Evolutionary conservation across 2,329 filamentous ascomycete genomes (phyloP).

Genomic region (Aspergillus nomiae): DNA sequence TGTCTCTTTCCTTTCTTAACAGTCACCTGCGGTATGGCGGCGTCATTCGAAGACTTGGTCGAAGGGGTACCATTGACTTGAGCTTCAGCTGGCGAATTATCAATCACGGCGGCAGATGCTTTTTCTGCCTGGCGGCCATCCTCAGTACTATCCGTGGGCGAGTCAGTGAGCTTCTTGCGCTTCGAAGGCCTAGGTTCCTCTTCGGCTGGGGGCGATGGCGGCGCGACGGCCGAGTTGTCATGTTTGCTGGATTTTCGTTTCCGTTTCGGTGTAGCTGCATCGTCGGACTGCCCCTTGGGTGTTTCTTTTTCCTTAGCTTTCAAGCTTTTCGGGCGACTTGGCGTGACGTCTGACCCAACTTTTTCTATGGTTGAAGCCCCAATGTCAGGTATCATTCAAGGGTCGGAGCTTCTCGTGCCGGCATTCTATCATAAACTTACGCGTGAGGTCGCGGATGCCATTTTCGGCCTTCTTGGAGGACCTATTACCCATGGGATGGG

Average conservation of each 20-base stretch:
- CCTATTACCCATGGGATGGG: background rate
- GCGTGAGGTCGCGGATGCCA: background rate
- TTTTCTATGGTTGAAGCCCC: background rate
- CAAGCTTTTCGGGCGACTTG: background rate
- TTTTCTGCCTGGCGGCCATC: conserved; percentile 1
- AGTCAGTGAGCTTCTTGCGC: conserved; percentile 28
- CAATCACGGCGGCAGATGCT: background rate
- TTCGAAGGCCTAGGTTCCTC: conserved; percentile 23
- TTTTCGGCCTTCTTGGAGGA: background rate
- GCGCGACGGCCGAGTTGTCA: background rate
- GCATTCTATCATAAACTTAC: background rate
- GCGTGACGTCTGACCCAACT: background rate
- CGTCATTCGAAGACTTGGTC: background rate
- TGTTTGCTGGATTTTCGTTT: conserved; percentile 2
- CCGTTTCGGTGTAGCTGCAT: conserved; percentile 3
- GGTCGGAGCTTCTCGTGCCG: background rate
- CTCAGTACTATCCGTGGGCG: conserved; percentile 15
- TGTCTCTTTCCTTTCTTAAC: conserved; percentile 14
- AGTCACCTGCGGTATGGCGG: background rate
- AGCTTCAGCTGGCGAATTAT: background rate
- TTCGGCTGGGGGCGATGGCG: conserved; percentile 3
- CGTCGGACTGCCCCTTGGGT: background rate
- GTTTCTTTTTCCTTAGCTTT: background rate
- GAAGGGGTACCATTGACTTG: background rate
- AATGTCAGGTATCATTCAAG: background rate